Evolutionary conservation across 2,329 filamentous ascomycete genomes (phyloP).

Genomic region (Grosmannia serpens): DNA sequence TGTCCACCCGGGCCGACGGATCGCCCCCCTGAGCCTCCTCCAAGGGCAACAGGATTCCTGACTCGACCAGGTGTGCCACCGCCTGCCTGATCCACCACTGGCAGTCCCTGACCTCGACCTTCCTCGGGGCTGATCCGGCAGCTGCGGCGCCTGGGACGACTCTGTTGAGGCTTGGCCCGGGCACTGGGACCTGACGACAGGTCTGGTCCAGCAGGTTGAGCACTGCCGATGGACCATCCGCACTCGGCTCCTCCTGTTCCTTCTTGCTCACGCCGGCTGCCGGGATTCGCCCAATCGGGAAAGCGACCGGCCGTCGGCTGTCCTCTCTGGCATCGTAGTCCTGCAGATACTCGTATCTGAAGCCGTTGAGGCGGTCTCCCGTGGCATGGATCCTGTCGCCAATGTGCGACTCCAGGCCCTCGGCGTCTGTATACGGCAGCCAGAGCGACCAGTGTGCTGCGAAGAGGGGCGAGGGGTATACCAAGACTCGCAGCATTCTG

Average conservation of each 20-base stretch:
- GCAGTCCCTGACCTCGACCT: background rate
- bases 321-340: background rate
- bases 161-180: background rate
- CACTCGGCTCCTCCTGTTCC: background rate
- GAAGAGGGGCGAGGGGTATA: background rate
- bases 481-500: background rate
- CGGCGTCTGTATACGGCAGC: background rate
- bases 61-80: background rate
- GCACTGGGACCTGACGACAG: background rate
- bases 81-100: background rate
- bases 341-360: background rate
- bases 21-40: background rate
- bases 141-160: background rate
- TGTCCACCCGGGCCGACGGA: background rate
- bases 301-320: background rate
- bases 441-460: background rate
- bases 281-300: background rate
- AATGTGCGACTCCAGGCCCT: background rate
- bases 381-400: background rate
- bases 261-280: background rate
- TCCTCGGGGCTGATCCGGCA: too few species aligned
- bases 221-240: background rate
- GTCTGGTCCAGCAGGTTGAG: background rate
- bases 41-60: background rate
- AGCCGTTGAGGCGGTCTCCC: background rate